These are phyloP conservation scores for Elsinoe perseae DNA, from an alignment of 2,329 filamentous ascomycete species.

Conservation along the genomic window DNA sequence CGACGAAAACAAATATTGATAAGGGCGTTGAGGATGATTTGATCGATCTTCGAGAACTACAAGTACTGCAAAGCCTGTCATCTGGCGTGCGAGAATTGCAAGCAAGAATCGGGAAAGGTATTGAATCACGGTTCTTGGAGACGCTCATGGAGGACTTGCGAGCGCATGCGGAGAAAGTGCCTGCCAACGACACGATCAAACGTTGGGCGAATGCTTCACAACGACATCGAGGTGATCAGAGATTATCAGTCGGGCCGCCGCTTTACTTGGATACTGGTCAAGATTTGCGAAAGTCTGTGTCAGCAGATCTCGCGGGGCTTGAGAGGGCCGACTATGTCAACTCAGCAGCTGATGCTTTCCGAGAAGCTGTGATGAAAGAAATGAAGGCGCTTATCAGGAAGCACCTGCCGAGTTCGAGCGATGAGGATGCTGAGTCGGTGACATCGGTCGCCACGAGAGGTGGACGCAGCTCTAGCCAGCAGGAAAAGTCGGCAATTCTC, in stretches of 20 bases:
- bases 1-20: constrained; percentile 23
- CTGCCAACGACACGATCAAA: constrained; percentile 64
- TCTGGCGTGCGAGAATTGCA: constrained; percentile 69
- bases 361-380: constrained; percentile 76
- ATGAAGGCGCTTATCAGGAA: constrained; percentile 76
- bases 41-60: constrained; percentile 66
- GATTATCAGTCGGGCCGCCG: constrained; percentile 60
- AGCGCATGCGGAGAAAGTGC: constrained; percentile 67
- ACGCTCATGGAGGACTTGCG: constrained; percentile 72
- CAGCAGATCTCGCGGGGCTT: constrained; percentile 67
- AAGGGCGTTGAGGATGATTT: constrained; percentile 25
- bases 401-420: constrained; percentile 82
- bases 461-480: constrained; percentile 62
- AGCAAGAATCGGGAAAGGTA: constrained; percentile 75
- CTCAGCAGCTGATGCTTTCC: constrained; percentile 73
- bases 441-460: constrained; percentile 60
- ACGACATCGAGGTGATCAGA: constrained; percentile 60
- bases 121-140: constrained; percentile 71
- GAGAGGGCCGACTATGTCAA: constrained; percentile 72
- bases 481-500: constrained; percentile 82
- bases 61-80: constrained; percentile 71
- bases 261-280: constrained; percentile 69
- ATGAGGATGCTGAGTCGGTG: constrained; percentile 77
- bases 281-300: constrained; percentile 61
- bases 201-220: constrained; percentile 76